Evolutionary conservation across 768 basidiomycete genomes (phyloP), one percentile per base, ranked within the genome.

Genomic region (Boletus huronensis): DNA sequence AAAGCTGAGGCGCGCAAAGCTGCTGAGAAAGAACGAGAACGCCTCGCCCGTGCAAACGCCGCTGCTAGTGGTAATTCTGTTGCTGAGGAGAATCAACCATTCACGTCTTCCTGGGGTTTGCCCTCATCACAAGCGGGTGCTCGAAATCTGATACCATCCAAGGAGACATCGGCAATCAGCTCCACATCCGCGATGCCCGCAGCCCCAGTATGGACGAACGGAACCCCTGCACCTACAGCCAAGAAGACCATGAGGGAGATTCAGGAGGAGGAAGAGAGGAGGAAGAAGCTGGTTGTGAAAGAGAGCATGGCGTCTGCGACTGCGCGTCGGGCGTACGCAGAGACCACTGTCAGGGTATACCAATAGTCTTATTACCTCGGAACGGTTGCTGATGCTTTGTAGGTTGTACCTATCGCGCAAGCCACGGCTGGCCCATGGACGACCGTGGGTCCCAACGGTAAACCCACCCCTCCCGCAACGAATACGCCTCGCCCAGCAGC

Each of bases 201-300:
- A 21, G 49, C 65, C 10, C 80, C 83, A 16, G 92, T 90, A 19
- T 96, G 93, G 92, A 88, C 85, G 10, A 83, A 79, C 62, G 73
- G 80, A 16, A 73, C 72, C 25, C 85, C 84, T 65, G 70, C 79
- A 7, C 74, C 74, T 10, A 67, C 76, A 3, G 68, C 79, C 7
- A 95, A 93, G 78, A 97, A 93, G 79, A 90, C 91, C 2, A 87
- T 99, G 87, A 98, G 96, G 76, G 94, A 99, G 75, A 99, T 99
- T 38, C 92, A 96, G 66, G 96, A 98, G 71, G 97, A 99, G 64
- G 97, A 99, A 66, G 93, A 96, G 71, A 82, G 76, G 58, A 81
- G 88, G 58, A 94, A 93, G 77, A 89, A 85, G 71, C 62, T 73
- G 28, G 77, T 77, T 1, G 72, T 75, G 7, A 87, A 85, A 69